Conservation (phyloP, 768 basidiomycete genomes). For the Lactifluus echinatus region DNA sequence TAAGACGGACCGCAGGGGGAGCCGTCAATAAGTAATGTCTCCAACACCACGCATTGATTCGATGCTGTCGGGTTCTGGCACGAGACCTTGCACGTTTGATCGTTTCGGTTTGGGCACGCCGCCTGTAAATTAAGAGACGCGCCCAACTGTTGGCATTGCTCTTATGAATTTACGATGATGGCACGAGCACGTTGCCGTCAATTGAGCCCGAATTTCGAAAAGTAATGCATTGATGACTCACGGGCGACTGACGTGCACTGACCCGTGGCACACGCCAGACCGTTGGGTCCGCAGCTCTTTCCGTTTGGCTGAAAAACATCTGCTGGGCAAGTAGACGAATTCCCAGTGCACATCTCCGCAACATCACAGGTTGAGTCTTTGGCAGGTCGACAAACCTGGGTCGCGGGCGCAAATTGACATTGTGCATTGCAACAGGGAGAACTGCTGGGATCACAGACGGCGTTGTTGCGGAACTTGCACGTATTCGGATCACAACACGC, state of each 20-base stretch:
- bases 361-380: slow-evolving; percentile 61
- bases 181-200: slow-evolving; percentile 11
- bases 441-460: slow-evolving; percentile 73
- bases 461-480: slow-evolving; percentile 64
- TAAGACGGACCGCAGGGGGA: slow-evolving; percentile 67
- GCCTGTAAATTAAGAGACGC: slow-evolving; percentile 57
- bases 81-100: slow-evolving; percentile 66
- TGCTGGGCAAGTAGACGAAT: slow-evolving; percentile 59
- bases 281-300: slow-evolving; percentile 52
- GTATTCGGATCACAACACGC: slow-evolving; percentile 66
- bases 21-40: slow-evolving; percentile 67
- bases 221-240: slow-evolving; percentile 32
- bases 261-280: slow-evolving; percentile 68
- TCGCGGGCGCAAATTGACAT: slow-evolving; percentile 61
- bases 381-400: slow-evolving; percentile 62
- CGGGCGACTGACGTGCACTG: slow-evolving; percentile 65
- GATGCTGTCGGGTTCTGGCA: slow-evolving; percentile 61
- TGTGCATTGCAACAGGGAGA: slow-evolving; percentile 63
- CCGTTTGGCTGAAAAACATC: slow-evolving; percentile 59
- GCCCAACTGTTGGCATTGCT: slow-evolving; percentile 70
- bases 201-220: slow-evolving; percentile 2
- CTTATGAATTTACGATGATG: slow-evolving; percentile 28
- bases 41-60: slow-evolving; percentile 60
- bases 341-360: slow-evolving; percentile 69
- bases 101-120: slow-evolving; percentile 56